Evolutionary conservation across 2,329 filamentous ascomycete genomes (phyloP).

Genomic region (Pestalotiopsis sp.): DNA sequence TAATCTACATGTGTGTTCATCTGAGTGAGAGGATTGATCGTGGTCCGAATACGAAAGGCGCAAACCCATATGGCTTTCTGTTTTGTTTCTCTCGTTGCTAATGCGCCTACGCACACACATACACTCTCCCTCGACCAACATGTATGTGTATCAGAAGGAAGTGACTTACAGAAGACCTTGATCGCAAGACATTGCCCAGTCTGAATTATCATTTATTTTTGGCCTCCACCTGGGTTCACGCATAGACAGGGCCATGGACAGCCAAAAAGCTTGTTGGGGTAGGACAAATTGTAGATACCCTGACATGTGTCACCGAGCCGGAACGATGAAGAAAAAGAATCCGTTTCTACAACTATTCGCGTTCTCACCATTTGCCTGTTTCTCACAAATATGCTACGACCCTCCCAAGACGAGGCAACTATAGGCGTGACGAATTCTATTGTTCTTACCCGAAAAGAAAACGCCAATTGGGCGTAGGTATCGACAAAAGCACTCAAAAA

Average conservation of each 20-base stretch:
- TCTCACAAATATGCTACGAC: too few relatives aligned
- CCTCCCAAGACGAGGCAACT: background rate
- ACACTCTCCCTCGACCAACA: too few relatives aligned
- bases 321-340: background rate
- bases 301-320: background rate
- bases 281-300: background rate
- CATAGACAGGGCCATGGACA: background rate
- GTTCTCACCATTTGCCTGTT: too few relatives aligned
- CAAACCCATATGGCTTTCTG: too few relatives aligned
- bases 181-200: background rate
- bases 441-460: background rate
- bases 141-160: too few relatives aligned
- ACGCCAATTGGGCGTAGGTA: background rate
- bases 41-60: too few relatives aligned
- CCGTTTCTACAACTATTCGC: background rate
- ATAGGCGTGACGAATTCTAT: background rate
- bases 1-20: too few relatives aligned
- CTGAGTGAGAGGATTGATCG: too few relatives aligned
- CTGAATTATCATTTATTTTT: background rate
- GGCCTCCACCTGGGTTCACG: background rate
- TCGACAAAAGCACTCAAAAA: background rate
- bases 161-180: too few relatives aligned
- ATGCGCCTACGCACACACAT: too few relatives aligned
- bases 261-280: background rate
- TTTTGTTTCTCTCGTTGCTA: too few relatives aligned